phyloP scores from a whole-genome alignment of 768 basidiomycete genomes.

The Steccherinum ochraceum region DNA sequence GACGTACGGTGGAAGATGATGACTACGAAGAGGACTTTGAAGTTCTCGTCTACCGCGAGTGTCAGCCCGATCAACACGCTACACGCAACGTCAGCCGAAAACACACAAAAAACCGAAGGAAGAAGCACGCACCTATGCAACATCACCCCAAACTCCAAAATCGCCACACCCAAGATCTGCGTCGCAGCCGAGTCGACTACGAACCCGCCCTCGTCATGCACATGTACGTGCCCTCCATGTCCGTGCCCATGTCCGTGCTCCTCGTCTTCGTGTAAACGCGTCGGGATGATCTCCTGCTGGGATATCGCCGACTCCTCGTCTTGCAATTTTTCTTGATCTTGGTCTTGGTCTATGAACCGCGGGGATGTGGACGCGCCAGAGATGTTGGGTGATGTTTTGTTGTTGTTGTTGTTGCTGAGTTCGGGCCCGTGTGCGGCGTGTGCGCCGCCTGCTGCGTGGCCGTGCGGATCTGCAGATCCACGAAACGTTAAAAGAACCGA shows the following conservation, averaged over 20 bases:
- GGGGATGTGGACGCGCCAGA: too few relatives aligned
- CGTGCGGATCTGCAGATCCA: constrained; percentile 49
- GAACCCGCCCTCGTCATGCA: constrained; percentile 1
- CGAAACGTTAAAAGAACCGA: constrained; percentile 1
- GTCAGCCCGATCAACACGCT: constrained; percentile 87
- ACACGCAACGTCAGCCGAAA: not conserved
- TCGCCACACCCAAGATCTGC: constrained; percentile 82
- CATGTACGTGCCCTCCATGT: not conserved
- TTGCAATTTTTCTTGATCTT: constrained; percentile 3
- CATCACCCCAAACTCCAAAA: constrained; percentile 91
- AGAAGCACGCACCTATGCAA: constrained; percentile 62
- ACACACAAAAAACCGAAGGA: too few relatives aligned
- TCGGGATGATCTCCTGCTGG: constrained; percentile 3
- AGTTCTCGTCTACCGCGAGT: constrained; percentile 78
- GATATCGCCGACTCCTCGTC: constrained; percentile 3
- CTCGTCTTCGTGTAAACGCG: not conserved
- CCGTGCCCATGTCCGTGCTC: constrained; percentile 3
- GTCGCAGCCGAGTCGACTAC: constrained; percentile 40
- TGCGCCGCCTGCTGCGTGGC: constrained; percentile 45
- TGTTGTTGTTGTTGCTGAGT: constrained; percentile 9
- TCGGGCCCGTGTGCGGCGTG: constrained; percentile 74
- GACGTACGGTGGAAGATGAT: constrained; percentile 85
- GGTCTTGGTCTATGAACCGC: not conserved
- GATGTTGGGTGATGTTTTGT: too few relatives aligned
- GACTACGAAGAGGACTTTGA: constrained; percentile 86